Conservation (phyloP, 164 flowering plant species). For the Brasenia schreberi region DNA sequence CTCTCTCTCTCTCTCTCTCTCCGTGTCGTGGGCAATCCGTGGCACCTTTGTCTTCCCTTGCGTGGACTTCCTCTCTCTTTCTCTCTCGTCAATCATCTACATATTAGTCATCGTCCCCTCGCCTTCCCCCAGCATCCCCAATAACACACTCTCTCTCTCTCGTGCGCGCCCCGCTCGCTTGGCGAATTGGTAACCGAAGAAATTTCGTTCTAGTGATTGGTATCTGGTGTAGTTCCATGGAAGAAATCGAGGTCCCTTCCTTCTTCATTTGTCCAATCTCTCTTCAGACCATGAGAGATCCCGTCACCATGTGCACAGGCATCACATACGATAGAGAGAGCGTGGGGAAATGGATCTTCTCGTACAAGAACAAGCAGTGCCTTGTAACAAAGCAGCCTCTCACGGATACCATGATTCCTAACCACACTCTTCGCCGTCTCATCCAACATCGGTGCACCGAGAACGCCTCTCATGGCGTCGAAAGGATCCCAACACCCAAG, state of each 20-base stretch:
- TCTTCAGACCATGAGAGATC: conserved; percentile 70
- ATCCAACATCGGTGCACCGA: conserved; percentile 79
- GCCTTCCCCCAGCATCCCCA: background rate
- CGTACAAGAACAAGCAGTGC: conserved; percentile 37
- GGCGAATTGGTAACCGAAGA: background rate
- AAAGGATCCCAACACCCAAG: conserved; percentile 62
- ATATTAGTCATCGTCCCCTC: conserved; percentile 2
- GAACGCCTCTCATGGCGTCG: conserved; percentile 34
- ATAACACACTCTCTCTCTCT: background rate
- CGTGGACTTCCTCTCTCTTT: background rate
- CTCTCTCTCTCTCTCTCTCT: background rate
- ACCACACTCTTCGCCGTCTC: conserved; percentile 65
- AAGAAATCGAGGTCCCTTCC: conserved; percentile 47
- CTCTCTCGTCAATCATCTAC: background rate
- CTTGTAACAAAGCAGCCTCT: conserved; percentile 53
- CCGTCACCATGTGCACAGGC: conserved; percentile 64
- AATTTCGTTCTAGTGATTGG: background rate
- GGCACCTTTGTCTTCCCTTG: background rate
- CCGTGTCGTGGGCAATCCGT: background rate
- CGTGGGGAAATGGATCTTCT: conserved; percentile 63
- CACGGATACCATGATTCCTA: conserved; percentile 43
- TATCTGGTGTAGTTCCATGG: conserved; percentile 10
- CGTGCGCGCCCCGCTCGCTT: background rate
- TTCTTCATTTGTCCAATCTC: conserved; percentile 79
- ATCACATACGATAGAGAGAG: conserved; percentile 69